phyloP scores from a whole-genome alignment of 2,329 filamentous ascomycete species.

The Leptographium wingfieldii region DNA sequence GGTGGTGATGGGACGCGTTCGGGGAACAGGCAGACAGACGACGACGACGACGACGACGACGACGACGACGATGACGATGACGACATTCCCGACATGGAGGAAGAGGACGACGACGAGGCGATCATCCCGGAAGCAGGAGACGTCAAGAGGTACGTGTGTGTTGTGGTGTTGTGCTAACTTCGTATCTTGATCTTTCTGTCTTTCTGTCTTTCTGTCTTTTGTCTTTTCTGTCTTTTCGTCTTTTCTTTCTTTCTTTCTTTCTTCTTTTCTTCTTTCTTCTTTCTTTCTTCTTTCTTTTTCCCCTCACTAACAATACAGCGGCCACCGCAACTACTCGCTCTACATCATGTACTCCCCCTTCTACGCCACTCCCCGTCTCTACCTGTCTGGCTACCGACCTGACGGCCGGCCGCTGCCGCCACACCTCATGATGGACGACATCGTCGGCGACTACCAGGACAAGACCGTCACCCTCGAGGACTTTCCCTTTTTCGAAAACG shows the following conservation, averaged over 20 bases:
- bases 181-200: too few relatives aligned
- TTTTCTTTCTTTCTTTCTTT: not conserved
- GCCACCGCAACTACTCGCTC: constrained; percentile 85
- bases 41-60: constrained; percentile 49
- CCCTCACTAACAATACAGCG: constrained; percentile 33
- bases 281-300: not conserved
- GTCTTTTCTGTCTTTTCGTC: too few relatives aligned
- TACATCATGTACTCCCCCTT: constrained; percentile 98
- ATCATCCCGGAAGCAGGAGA: constrained; percentile 66
- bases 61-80: constrained; percentile 46
- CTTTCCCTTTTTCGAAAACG: constrained; percentile 86
- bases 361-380: constrained; percentile 90
- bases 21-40: too few relatives aligned
- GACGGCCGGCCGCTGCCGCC: constrained; percentile 45
- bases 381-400: constrained; percentile 78
- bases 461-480: constrained; percentile 98
- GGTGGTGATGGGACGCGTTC: too few relatives aligned
- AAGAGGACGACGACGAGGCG: constrained; percentile 92
- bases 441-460: constrained; percentile 27
- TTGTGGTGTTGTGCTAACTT: too few relatives aligned
- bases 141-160: constrained; percentile 29
- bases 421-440: constrained; percentile 26
- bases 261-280: not conserved
- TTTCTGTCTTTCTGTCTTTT: too few relatives aligned
- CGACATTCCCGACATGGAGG: constrained; percentile 97